Evolutionary conservation across 2,329 filamentous ascomycete genomes (phyloP).

Genomic region (Cordyceps cateniannulata): DNA sequence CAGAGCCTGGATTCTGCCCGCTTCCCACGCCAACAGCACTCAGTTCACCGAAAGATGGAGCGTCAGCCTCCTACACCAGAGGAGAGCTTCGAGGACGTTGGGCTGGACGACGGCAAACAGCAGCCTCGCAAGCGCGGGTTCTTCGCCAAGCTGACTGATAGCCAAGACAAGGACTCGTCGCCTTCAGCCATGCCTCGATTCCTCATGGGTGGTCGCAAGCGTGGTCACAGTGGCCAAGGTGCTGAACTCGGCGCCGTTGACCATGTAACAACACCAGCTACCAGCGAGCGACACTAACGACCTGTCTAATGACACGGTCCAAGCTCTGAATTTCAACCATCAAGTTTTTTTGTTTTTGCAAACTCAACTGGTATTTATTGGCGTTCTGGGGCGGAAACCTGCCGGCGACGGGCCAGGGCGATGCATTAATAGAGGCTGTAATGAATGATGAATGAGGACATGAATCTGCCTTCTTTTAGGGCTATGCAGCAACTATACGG

Average conservation of each 20-base stretch:
- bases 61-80: slow-evolving; percentile 61
- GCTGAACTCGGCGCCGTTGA: slow-evolving; percentile 65
- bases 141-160: slow-evolving; percentile 69
- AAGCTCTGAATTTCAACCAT: neutral
- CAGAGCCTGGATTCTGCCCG: slow-evolving; percentile 75
- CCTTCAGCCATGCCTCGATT: slow-evolving; percentile 48
- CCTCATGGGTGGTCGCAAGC: slow-evolving; percentile 64
- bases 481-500: neutral
- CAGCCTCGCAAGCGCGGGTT: slow-evolving; percentile 56
- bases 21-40: slow-evolving; percentile 55
- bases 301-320: neutral
- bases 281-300: neutral
- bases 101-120: slow-evolving; percentile 66
- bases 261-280: slow-evolving; percentile 21
- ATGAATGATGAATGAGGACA: neutral
- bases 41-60: slow-evolving; percentile 52
- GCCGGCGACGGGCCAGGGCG: neutral
- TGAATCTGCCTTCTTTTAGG: neutral
- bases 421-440: neutral
- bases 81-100: slow-evolving; percentile 85
- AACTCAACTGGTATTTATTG: neutral
- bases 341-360: neutral
- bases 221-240: slow-evolving; percentile 57
- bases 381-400: neutral
- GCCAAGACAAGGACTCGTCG: slow-evolving; percentile 29